These are phyloP conservation scores for Paecilomyces sp. DNA, from an alignment of 2,329 filamentous ascomycete species.

Conservation along the genomic window DNA sequence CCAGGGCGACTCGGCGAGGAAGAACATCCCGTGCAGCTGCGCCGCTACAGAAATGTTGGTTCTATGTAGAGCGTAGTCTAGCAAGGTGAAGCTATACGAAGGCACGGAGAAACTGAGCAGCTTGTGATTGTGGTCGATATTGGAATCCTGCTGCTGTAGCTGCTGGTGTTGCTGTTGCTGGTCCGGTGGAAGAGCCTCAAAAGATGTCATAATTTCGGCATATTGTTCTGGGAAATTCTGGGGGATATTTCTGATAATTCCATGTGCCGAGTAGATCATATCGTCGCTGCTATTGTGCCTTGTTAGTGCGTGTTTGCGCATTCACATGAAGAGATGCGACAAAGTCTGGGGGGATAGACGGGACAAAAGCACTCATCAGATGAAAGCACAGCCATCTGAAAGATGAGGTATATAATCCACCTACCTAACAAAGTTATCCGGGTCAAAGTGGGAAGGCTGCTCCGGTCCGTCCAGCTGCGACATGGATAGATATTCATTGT, in stretches of 20 bases:
- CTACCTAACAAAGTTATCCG: slow-evolving; percentile 55
- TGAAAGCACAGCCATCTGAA: slow-evolving; percentile 1
- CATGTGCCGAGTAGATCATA: slow-evolving; percentile 40
- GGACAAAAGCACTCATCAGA: slow-evolving; percentile 2
- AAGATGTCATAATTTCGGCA: slow-evolving; percentile 41
- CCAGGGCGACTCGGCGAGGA: slow-evolving; percentile 59
- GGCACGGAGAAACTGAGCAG: slow-evolving; percentile 67
- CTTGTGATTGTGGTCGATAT: slow-evolving; percentile 60
- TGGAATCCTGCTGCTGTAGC: slow-evolving; percentile 47
- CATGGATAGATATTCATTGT: slow-evolving; percentile 41
- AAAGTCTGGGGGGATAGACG: slow-evolving; percentile 8
- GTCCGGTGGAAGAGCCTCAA: slow-evolving; percentile 37
- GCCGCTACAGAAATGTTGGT: slow-evolving; percentile 53
- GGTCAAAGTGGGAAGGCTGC: slow-evolving; percentile 54
- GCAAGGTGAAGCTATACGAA: slow-evolving; percentile 52
- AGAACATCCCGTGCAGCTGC: slow-evolving; percentile 63
- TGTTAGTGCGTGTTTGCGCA: background rate
- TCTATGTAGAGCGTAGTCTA: slow-evolving; percentile 52
- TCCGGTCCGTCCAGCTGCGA: slow-evolving; percentile 50
- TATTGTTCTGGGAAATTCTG: slow-evolving; percentile 45
- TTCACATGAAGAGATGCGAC: slow-evolving; percentile 1
- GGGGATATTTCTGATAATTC: slow-evolving; percentile 44
- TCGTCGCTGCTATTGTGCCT: slow-evolving; percentile 45
- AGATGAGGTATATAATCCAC: slow-evolving; percentile 15
- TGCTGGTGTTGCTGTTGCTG: slow-evolving; percentile 46